A percentile compares a stretch with the other conserved stretches of the same genome.
Conservation (phyloP, 2,329 filamentous ascomycete genomes). For the Trichocomaceae sp. region DNA sequence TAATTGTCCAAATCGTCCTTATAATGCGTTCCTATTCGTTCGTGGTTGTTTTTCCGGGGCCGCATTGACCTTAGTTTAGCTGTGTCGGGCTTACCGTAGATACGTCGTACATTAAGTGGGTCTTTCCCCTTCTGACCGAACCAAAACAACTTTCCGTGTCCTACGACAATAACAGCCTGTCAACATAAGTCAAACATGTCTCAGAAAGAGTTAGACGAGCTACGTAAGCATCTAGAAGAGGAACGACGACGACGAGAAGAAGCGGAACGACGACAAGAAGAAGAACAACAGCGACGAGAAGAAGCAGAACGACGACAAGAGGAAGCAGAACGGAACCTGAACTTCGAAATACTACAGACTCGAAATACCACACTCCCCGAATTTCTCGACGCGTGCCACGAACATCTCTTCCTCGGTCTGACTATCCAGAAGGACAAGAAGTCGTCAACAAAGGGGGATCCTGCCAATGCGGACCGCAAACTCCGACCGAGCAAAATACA, state of each 20-base stretch:
- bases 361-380: slow-evolving; percentile 16
- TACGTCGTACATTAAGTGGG: too few relatives aligned
- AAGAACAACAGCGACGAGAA: background rate
- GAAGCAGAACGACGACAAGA: slow-evolving; percentile 1
- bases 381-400: slow-evolving; percentile 17
- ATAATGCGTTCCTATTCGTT: too few relatives aligned
- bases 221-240: slow-evolving; percentile 1
- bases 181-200: slow-evolving; percentile 2
- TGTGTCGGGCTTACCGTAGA: too few relatives aligned
- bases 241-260: too few relatives aligned
- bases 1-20: too few relatives aligned
- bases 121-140: too few relatives aligned
- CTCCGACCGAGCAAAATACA: slow-evolving; percentile 15
- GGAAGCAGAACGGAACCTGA: slow-evolving; percentile 5
- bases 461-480: slow-evolving; percentile 17
- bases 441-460: background rate
- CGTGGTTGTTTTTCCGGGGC: too few relatives aligned
- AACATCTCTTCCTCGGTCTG: slow-evolving; percentile 17
- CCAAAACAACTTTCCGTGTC: background rate
- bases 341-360: slow-evolving; percentile 1
- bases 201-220: background rate
- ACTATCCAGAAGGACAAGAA: slow-evolving; percentile 16
- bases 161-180: too few relatives aligned
- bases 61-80: too few relatives aligned
- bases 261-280: background rate